Base-by-base conservation (phyloP, 2,329 filamentous ascomycete species). In the Huntiella abstrusa region DNA sequence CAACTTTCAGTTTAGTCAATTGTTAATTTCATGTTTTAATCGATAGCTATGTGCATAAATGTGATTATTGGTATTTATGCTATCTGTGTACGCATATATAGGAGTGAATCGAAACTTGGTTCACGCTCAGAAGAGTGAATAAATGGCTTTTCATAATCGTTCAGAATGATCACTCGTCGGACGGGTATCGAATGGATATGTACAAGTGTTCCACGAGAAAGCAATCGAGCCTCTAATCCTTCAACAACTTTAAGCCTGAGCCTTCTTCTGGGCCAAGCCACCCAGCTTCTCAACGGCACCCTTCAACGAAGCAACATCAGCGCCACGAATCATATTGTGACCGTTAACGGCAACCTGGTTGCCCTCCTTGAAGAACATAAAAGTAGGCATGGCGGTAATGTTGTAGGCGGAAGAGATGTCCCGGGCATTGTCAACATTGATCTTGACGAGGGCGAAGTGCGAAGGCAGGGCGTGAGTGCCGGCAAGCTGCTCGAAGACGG, bases 361-460 rank as follows among this genome's bases (percentile, higher is more conserved):
- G 53, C 82, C 85, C 54, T 78, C 63, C 71, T 85, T 83, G 75
- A 86, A 94, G 58, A 92, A 62, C 48, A 82, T 58, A 67, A 96
- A 94, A 22, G 85, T 92, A 47, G 88, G 87, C 86, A 96, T 94
- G 60, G 87, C 86, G 55, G 83, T 77, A 61, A 96, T 74, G 53
- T 75, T 75, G 52, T 91, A 76, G 59, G 91, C 76, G 56, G 79
- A 71, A 32, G 83, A 77, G 43, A 94, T 71, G 1, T 83, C 77
- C 54, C 77, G 68, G 36, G 88, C 67, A 53, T 85, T 69, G 62
- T 95, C 87, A 56, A 95, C 86, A 62, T 96, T 86, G 59, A 95
- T 69, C 73, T 94, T 91, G 72, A 77, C 77, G 66, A 94, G 95
- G 62, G 74, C 69, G 54, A 80, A 60, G 53, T 71, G 62, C 65